These are phyloP conservation scores for Plasmodium gonderi DNA, from an alignment of 169 alveolate genomes.

Conservation along the genomic window DNA sequence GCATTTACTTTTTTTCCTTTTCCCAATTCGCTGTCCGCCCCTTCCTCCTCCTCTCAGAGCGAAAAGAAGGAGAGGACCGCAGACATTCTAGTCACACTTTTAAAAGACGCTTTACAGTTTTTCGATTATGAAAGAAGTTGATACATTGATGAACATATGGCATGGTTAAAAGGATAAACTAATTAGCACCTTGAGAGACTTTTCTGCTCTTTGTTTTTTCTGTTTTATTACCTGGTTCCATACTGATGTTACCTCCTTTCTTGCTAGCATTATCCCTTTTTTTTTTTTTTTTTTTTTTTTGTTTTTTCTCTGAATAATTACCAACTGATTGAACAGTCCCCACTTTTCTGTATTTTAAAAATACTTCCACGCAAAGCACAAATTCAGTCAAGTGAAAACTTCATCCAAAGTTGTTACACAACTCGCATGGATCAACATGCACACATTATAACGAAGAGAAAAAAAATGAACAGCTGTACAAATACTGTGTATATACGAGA, in stretches of 20 bases:
- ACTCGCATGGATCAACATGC: neutral
- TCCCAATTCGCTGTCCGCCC: neutral
- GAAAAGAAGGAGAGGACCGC: constrained; percentile 21
- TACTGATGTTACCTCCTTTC: no score
- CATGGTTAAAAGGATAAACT: neutral
- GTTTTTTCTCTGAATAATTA: neutral
- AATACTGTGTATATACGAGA: neutral
- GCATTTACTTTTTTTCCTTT: neutral
- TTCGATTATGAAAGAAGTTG: neutral
- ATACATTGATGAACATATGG: neutral
- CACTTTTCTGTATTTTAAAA: neutral
- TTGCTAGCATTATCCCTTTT: no score
- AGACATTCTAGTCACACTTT: neutral
- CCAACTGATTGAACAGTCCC: neutral
- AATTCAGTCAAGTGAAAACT: no score
- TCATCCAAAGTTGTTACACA: no score
- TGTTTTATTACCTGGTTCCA: neutral
- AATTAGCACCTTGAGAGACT: neutral
- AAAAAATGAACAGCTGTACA: no score
- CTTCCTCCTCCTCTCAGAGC: neutral
- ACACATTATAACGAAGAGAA: neutral
- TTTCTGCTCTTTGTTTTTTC: neutral
- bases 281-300: neutral
- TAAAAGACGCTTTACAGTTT: neutral
- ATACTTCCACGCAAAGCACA: neutral